Conservation (phyloP, 2,329 filamentous ascomycete genomes). For the Aureobasidium namibiae region DNA sequence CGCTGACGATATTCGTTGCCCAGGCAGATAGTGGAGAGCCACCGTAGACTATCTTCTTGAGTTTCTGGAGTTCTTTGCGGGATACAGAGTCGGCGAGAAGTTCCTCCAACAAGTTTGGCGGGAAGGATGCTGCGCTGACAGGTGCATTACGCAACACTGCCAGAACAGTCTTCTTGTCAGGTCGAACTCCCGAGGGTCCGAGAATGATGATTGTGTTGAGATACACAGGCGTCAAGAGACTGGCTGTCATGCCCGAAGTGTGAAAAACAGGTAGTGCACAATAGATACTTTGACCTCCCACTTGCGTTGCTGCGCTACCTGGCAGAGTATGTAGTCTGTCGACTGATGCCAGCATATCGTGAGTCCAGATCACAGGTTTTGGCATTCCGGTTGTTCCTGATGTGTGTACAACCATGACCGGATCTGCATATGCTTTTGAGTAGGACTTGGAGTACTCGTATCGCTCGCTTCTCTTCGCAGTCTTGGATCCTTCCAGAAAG, state of each 20-base stretch:
- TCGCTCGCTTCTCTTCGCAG: neutral
- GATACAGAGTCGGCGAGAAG: neutral
- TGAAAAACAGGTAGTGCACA: constrained; percentile 3
- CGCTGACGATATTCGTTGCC: neutral
- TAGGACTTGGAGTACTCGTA: constrained; percentile 1
- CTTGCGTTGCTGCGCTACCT: neutral
- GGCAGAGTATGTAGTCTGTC: constrained; percentile 3
- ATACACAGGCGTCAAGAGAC: neutral
- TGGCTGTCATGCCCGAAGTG: constrained; percentile 1
- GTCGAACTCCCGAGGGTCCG: neutral
- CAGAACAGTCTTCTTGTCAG: neutral
- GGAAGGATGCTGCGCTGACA: constrained; percentile 2
- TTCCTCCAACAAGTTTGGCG: constrained; percentile 5
- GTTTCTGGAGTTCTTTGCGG: neutral
- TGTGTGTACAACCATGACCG: constrained; percentile 11
- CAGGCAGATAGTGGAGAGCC: constrained; percentile 1
- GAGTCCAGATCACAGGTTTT: constrained; percentile 11
- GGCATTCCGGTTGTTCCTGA: constrained; percentile 12
- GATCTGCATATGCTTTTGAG: neutral
- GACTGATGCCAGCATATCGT: constrained; percentile 2
- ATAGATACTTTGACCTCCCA: constrained; percentile 3
- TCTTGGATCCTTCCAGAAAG: neutral
- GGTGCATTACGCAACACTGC: neutral
- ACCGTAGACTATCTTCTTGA: constrained; percentile 1
- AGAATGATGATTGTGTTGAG: constrained; percentile 6